phyloP scores from a whole-genome alignment of 202 grass and related monocot species.

The Musa balbisiana region DNA sequence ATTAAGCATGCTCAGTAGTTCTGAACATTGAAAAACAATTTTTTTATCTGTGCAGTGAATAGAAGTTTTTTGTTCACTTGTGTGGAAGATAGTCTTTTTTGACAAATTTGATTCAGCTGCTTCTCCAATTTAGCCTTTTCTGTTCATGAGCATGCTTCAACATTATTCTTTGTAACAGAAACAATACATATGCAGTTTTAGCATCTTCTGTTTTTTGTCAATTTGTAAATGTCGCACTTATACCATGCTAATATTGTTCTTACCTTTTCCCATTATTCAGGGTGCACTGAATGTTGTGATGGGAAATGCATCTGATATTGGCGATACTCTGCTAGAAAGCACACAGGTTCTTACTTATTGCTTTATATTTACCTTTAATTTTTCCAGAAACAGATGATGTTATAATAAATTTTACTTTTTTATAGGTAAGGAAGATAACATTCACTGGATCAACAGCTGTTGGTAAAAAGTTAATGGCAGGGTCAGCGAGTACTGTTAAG shows the following conservation, averaged over 20 bases:
- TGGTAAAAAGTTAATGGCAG: slow-evolving; percentile 89
- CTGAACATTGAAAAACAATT: not conserved
- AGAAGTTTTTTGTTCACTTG: not conserved
- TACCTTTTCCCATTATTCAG: slow-evolving; percentile 40
- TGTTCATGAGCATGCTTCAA: not conserved
- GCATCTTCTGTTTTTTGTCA: not conserved
- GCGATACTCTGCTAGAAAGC: slow-evolving; percentile 69
- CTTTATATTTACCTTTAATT: not conserved
- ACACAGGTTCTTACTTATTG: slow-evolving; percentile 48
- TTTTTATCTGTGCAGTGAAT: not conserved
- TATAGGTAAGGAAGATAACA: slow-evolving; percentile 93
- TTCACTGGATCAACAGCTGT: slow-evolving; percentile 98
- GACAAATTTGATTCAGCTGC: not conserved
- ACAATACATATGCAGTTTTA: not conserved
- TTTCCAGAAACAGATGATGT: slow-evolving; percentile 14
- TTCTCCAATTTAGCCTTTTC: not conserved
- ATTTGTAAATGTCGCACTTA: not conserved
- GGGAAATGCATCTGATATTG: slow-evolving; percentile 91
- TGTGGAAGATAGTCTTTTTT: not conserved
- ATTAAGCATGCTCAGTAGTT: not conserved
- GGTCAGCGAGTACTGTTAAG: slow-evolving; percentile 88
- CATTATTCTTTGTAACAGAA: not conserved
- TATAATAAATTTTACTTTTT: slow-evolving; percentile 22
- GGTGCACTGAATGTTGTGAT: slow-evolving; percentile 80
- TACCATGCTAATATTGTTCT: not conserved